Percentiles rank a stretch among this genome's conserved stretches.
Evolutionary conservation across 2,329 filamentous ascomycete species (phyloP).

Genomic region (Pseudogymnoascus sp.): DNA sequence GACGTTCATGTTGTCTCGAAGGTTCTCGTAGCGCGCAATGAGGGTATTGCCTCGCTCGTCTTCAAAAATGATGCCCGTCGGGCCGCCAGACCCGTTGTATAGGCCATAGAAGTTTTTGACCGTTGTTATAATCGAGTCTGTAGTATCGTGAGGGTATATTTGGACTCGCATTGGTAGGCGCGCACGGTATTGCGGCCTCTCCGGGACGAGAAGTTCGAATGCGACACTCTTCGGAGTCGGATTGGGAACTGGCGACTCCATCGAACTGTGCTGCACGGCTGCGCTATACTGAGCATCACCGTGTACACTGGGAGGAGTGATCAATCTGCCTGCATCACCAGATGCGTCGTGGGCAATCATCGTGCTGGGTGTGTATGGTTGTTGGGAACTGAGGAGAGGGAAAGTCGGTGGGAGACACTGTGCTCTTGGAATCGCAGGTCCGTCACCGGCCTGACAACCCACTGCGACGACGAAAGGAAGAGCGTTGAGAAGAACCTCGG

Average conservation of each 20-base stretch:
- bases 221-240: conserved; percentile 61
- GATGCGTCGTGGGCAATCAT: not conserved
- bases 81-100: conserved; percentile 63
- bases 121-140: conserved; percentile 93
- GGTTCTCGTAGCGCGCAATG: conserved; percentile 94
- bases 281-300: conserved; percentile 19
- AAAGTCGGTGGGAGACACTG: not conserved
- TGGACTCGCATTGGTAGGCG: conserved; percentile 78
- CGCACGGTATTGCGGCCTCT: conserved; percentile 60
- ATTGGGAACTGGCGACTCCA: conserved; percentile 26
- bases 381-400: conserved; percentile 10
- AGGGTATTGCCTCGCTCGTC: conserved; percentile 81
- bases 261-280: conserved; percentile 20
- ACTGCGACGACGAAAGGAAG: not conserved
- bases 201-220: conserved; percentile 66
- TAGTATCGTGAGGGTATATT: conserved; percentile 92
- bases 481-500: not conserved
- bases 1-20: conserved; percentile 83
- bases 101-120: conserved; percentile 99
- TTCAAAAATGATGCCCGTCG: conserved; percentile 88
- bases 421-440: not conserved
- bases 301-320: conserved; percentile 24
- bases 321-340: conserved; percentile 20
- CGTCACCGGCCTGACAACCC: not conserved
- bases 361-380: not conserved